Conservation (phyloP, 768 basidiomycete species). For the Vararia minispora region DNA sequence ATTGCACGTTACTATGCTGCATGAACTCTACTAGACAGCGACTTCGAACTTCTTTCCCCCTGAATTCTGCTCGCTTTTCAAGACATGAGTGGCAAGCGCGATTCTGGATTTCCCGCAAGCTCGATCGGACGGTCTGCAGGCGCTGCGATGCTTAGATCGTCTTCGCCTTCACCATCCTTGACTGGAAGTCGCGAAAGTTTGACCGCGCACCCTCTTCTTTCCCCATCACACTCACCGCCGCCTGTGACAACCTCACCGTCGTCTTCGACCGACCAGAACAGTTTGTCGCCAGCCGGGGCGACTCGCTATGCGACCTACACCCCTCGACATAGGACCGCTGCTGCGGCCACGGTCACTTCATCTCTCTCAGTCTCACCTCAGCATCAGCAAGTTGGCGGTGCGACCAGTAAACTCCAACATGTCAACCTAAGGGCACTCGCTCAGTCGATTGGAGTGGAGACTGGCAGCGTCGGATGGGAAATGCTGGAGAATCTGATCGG, state of each 20-base stretch:
- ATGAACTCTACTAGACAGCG: no score
- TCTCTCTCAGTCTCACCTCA: constrained; percentile 26
- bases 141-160: constrained; percentile 26
- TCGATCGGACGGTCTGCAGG: constrained; percentile 46
- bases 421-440: constrained; percentile 66
- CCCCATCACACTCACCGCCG: constrained; percentile 24
- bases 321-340: constrained; percentile 47
- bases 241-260: constrained; percentile 17
- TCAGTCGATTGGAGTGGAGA: constrained; percentile 56
- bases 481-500: constrained; percentile 62
- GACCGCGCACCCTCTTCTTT: constrained; percentile 56
- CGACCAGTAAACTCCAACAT: constrained; percentile 56
- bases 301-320: constrained; percentile 70
- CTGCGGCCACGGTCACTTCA: constrained; percentile 33
- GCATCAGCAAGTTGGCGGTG: constrained; percentile 42
- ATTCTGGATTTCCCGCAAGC: constrained; percentile 33
- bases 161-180: constrained; percentile 21
- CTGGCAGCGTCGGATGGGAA: constrained; percentile 58
- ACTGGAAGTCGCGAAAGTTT: constrained; percentile 41
- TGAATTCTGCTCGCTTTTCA: neutral
- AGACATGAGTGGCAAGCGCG: constrained; percentile 27
- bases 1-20: no score
- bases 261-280: constrained; percentile 7
- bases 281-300: constrained; percentile 12
- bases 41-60: neutral